A percentile compares a stretch with the other conserved stretches of the same genome.
phyloP scores from a whole-genome alignment of 2,329 filamentous ascomycete species.

The Furcasterigmium furcatum region DNA sequence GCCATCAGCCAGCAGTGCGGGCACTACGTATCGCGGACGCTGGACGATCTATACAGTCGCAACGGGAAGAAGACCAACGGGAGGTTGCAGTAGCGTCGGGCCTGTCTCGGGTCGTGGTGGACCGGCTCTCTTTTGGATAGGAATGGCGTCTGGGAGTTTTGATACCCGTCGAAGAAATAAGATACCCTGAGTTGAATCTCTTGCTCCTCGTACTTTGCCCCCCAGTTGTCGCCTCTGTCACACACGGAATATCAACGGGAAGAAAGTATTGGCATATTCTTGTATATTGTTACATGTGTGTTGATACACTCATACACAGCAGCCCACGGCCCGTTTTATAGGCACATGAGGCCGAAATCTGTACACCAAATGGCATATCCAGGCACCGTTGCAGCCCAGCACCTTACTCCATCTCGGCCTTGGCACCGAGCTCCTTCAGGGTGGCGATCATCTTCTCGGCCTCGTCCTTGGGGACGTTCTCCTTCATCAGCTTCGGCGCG shows the following conservation, averaged over 20 bases:
- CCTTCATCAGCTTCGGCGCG: conserved; percentile 98
- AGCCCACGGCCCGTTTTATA: background rate
- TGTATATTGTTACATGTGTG: conserved; percentile 26
- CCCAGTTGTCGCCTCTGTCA: no score
- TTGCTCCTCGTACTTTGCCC: no score
- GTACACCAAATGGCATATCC: background rate
- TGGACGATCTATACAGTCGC: background rate
- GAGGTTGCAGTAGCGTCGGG: background rate
- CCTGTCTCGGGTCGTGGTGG: background rate
- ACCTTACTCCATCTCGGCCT: conserved; percentile 83
- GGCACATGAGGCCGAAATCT: background rate
- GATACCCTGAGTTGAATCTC: no score
- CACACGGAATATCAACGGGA: no score
- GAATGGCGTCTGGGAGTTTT: no score
- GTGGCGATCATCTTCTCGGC: conserved; percentile 97
- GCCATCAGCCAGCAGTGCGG: conserved; percentile 10
- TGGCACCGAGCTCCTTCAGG: conserved; percentile 89
- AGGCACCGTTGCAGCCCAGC: background rate
- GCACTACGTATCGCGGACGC: conserved; percentile 2
- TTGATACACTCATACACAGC: conserved; percentile 22
- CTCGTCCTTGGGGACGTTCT: conserved; percentile 97
- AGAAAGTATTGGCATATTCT: conserved; percentile 7
- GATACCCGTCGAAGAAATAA: no score
- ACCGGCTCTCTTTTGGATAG: background rate
- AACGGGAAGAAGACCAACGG: background rate